A percentile compares a stretch with the other conserved stretches of the same genome.
Conservation (phyloP, 352 stramenopile genomes). For the Phytophthora cryptogea region DNA sequence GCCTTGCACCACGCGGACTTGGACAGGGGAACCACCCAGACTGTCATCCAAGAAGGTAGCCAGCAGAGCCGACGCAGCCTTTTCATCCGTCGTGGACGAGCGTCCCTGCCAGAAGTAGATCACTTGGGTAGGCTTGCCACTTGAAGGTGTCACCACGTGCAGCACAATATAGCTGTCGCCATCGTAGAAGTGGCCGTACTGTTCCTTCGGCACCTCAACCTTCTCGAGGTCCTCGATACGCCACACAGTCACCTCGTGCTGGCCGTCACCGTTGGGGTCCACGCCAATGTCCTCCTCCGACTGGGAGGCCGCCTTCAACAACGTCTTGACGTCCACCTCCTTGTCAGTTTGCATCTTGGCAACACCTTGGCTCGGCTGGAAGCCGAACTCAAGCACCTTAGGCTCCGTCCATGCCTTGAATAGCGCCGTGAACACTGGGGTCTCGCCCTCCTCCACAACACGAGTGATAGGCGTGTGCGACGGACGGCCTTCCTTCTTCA, state of each 20-base stretch:
- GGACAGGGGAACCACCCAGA: constrained; percentile 81
- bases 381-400: constrained; percentile 68
- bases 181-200: constrained; percentile 93
- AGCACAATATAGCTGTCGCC: constrained; percentile 97
- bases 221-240: constrained; percentile 92
- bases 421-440: constrained; percentile 83
- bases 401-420: constrained; percentile 82
- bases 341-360: constrained; percentile 49
- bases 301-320: constrained; percentile 46
- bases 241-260: constrained; percentile 88
- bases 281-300: constrained; percentile 76
- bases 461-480: constrained; percentile 79
- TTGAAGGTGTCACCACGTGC: constrained; percentile 69
- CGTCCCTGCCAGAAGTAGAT: constrained; percentile 95
- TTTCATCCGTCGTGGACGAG: constrained; percentile 87
- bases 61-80: constrained; percentile 70
- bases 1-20: constrained; percentile 87
- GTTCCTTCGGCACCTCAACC: constrained; percentile 69
- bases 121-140: constrained; percentile 74
- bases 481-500: constrained; percentile 61
- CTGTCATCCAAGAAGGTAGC: constrained; percentile 83
- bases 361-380: constrained; percentile 52
- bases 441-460: constrained; percentile 86
- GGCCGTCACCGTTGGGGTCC: constrained; percentile 68
- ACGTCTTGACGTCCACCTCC: constrained; percentile 59